Percentiles rank a stretch among this genome's conserved stretches.
Conservation (phyloP, 768 basidiomycete species). For the Rhodotorula taiwanensis region DNA sequence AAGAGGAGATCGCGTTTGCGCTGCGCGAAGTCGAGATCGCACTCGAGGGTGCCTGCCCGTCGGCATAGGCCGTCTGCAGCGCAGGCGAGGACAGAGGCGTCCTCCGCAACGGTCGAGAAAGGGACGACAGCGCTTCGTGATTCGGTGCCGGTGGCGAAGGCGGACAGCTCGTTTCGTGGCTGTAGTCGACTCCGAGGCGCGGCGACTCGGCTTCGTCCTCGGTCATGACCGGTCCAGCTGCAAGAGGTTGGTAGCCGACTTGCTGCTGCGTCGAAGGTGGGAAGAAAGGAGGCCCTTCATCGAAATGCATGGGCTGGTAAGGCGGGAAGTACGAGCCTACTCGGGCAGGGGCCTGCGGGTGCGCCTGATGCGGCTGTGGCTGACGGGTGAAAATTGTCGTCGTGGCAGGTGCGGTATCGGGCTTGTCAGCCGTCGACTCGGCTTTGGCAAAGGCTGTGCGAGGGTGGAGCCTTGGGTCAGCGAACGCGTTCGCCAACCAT, state of each 20-base stretch:
- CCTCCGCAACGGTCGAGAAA: background rate
- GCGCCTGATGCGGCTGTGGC: background rate
- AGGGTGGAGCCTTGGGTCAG: too few species aligned
- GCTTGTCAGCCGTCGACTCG: background rate
- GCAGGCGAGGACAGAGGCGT: slow-evolving; percentile 4
- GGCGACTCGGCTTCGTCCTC: too few species aligned
- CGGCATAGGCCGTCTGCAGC: slow-evolving; percentile 1
- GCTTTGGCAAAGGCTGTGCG: slow-evolving; percentile 14
- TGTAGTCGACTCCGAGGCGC: too few species aligned
- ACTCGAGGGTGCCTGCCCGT: background rate
- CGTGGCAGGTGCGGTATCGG: background rate
- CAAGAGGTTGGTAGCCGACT: too few species aligned
- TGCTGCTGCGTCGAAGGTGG: too few species aligned
- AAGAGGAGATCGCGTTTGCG: background rate
- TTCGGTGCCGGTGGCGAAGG: background rate
- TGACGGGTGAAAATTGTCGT: too few species aligned
- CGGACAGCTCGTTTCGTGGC: background rate
- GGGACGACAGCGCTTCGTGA: background rate
- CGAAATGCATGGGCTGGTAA: too few species aligned
- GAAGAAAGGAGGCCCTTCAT: too few species aligned
- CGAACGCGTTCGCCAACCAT: too few species aligned
- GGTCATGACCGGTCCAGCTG: too few species aligned
- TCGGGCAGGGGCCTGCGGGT: too few species aligned
- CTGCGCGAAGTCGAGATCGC: background rate
- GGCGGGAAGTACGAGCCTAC: background rate